These are phyloP conservation scores for Penicillium sp. DNA, from an alignment of 2,329 filamentous ascomycete species.

Conservation along the genomic window DNA sequence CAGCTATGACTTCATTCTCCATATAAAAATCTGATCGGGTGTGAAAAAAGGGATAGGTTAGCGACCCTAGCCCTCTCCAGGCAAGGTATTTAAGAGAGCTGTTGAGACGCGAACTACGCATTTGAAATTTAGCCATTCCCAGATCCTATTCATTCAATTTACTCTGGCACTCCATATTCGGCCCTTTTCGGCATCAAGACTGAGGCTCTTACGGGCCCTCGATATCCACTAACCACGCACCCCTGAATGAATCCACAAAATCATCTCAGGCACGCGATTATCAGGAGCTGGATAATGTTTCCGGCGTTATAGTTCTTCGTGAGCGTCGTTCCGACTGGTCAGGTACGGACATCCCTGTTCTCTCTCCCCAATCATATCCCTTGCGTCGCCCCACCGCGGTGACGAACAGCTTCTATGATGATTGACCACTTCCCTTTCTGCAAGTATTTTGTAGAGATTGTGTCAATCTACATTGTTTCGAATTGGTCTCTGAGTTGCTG, in stretches of 20 bases:
- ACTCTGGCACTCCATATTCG: too few species aligned
- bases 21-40: constrained; percentile 12
- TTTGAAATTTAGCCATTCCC: too few species aligned
- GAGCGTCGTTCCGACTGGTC: background rate
- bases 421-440: constrained; percentile 21
- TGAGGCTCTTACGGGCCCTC: background rate
- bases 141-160: too few species aligned
- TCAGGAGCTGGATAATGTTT: background rate
- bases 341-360: background rate
- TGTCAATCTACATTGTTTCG: constrained; percentile 21
- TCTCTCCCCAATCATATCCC: background rate
- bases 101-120: background rate
- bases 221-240: background rate
- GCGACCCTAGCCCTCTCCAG: constrained; percentile 16
- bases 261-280: background rate
- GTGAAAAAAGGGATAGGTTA: constrained; percentile 14
- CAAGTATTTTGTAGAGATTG: constrained; percentile 16
- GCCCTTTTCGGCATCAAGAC: too few species aligned
- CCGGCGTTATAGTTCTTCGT: background rate
- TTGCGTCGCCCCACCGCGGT: background rate
- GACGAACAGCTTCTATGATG: constrained; percentile 11
- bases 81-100: constrained; percentile 13
- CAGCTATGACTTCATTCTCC: constrained; percentile 19
- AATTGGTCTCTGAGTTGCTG: constrained; percentile 19
- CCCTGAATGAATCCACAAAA: background rate